A percentile compares a stretch with the other conserved stretches of the same genome.
phyloP scores from a whole-genome alignment of 2,329 filamentous ascomycete species.

The Paecilomyces fulvus region DNA sequence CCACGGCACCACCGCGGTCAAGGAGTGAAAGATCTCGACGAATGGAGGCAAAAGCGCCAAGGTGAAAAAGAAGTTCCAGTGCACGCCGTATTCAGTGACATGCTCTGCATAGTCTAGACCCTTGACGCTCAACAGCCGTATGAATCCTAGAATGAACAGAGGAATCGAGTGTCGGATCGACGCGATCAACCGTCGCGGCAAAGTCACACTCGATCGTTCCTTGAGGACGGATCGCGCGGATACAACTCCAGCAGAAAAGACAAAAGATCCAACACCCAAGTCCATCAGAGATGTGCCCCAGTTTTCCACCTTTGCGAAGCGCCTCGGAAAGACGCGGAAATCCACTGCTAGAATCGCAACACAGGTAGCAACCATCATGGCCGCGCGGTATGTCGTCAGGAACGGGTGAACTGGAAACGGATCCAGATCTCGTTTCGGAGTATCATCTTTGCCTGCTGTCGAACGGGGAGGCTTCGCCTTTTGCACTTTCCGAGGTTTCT shows the following conservation, averaged over 20 bases:
- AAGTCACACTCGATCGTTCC: slow-evolving; percentile 46
- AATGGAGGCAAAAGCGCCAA: slow-evolving; percentile 82
- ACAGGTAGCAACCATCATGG: slow-evolving; percentile 86
- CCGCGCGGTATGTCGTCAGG: slow-evolving; percentile 80
- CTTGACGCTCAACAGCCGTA: slow-evolving; percentile 83
- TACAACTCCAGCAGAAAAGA: slow-evolving; percentile 89
- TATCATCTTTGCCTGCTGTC: slow-evolving; percentile 13
- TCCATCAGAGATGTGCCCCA: slow-evolving; percentile 99
- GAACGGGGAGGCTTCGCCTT: slow-evolving; percentile 27
- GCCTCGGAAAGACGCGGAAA: slow-evolving; percentile 82
- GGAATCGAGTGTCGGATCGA: slow-evolving; percentile 77
- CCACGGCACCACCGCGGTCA: slow-evolving; percentile 62
- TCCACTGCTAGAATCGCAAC: slow-evolving; percentile 94
- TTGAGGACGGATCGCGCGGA: slow-evolving; percentile 73
- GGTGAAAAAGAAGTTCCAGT: slow-evolving; percentile 99
- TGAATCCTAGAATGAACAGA: slow-evolving; percentile 67
- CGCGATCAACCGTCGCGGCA: slow-evolving; percentile 48
- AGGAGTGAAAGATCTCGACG: slow-evolving; percentile 70
- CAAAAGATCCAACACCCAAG: slow-evolving; percentile 91
- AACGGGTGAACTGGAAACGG: slow-evolving; percentile 78
- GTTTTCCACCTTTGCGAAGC: slow-evolving; percentile 97
- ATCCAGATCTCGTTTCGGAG: slow-evolving; percentile 25
- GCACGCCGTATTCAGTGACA: slow-evolving; percentile 92
- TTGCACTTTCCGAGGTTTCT: slow-evolving; percentile 16
- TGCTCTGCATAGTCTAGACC: slow-evolving; percentile 93